Conservation (phyloP, 2,329 filamentous ascomycete species). For the Penicillium sp. region DNA sequence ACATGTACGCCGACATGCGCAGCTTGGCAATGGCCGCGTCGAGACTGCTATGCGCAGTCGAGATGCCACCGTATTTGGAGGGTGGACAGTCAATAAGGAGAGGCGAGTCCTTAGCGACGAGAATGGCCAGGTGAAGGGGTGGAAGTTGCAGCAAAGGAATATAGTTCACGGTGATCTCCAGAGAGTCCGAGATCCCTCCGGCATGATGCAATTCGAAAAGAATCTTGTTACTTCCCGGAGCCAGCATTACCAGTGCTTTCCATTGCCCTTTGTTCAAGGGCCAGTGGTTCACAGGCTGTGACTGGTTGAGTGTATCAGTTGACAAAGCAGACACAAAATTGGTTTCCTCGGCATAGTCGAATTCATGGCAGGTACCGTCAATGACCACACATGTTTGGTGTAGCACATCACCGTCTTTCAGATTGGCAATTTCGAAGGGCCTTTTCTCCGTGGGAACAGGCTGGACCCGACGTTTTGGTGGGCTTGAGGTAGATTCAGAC, state of each 20-base stretch:
- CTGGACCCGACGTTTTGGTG: not conserved
- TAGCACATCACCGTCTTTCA: constrained; percentile 10
- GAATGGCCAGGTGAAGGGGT: constrained; percentile 22
- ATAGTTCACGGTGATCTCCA: constrained; percentile 16
- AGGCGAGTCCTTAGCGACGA: constrained; percentile 22
- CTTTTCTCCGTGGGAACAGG: not conserved
- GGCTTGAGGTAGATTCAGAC: not conserved
- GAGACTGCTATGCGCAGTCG: constrained; percentile 14
- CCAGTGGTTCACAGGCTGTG: constrained; percentile 9
- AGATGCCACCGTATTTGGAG: constrained; percentile 16
- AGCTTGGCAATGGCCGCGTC: constrained; percentile 22
- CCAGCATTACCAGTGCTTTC: constrained; percentile 18
- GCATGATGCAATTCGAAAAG: constrained; percentile 8
- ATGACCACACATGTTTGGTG: constrained; percentile 13
- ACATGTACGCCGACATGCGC: constrained; percentile 24
- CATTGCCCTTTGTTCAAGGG: constrained; percentile 16
- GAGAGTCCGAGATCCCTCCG: constrained; percentile 1
- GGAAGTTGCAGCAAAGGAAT: constrained; percentile 18
- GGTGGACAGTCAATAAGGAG: constrained; percentile 22
- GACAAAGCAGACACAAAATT: constrained; percentile 5
- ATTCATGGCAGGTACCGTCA: constrained; percentile 8
- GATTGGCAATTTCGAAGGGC: constrained; percentile 10
- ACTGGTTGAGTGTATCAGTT: not conserved
- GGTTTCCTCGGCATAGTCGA: constrained; percentile 3
- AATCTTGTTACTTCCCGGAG: constrained; percentile 15